phyloP scores from a whole-genome alignment of 805 yeast species.

The Yamadazyma insecticola region DNA sequence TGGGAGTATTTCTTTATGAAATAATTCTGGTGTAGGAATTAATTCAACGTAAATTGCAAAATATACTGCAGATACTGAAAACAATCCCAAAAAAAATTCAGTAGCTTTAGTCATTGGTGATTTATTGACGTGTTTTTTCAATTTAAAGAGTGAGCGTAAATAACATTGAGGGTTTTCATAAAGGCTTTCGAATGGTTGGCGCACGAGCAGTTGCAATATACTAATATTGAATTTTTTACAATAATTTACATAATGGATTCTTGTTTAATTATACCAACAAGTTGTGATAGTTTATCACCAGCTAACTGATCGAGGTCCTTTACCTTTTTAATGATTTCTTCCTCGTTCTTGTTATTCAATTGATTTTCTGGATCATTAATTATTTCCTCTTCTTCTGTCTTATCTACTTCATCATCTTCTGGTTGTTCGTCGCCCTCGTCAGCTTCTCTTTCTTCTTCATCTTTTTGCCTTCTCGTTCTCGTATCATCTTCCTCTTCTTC shows the following conservation, averaged over 20 bases:
- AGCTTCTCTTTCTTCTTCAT: slow-evolving; percentile 17
- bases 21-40: slow-evolving; percentile 47
- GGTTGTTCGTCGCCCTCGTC: slow-evolving; percentile 20
- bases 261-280: slow-evolving; percentile 39
- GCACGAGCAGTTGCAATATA: too few species aligned
- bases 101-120: slow-evolving; percentile 61
- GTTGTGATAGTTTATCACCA: slow-evolving; percentile 21
- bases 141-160: neutral
- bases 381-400: slow-evolving; percentile 15
- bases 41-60: slow-evolving; percentile 46
- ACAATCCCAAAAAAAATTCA: slow-evolving; percentile 47
- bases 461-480: slow-evolving; percentile 10
- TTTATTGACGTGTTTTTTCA: slow-evolving; percentile 1
- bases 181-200: too few species aligned
- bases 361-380: slow-evolving; percentile 14
- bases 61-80: slow-evolving; percentile 51
- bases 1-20: slow-evolving; percentile 55
- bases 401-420: slow-evolving; percentile 16
- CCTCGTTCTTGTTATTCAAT: slow-evolving; percentile 11
- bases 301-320: slow-evolving; percentile 15
- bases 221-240: neutral
- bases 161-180: too few species aligned
- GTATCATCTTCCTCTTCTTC: slow-evolving; percentile 18
- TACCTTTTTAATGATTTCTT: slow-evolving; percentile 10
- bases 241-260: slow-evolving; percentile 14